Base-by-base conservation (phyloP, 306 rosid genomes). In the Psophocarpus tetragonolobus region DNA sequence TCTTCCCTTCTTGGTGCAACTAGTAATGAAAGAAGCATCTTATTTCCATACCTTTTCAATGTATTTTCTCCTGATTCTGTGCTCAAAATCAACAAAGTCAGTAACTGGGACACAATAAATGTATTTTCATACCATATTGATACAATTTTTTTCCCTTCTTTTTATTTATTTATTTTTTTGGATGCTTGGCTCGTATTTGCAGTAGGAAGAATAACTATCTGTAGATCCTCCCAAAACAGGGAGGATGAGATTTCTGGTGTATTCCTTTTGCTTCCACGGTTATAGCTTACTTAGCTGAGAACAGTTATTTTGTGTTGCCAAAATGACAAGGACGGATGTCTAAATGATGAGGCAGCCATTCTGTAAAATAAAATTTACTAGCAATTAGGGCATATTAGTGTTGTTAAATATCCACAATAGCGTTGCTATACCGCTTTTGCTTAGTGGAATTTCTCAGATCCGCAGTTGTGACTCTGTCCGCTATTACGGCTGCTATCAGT, bases 121-220 rank as follows among this genome's bases (percentile, higher is more conserved):
- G 13, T 44, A 5, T 23, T 35, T 75, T 48, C 50, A 64, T 74
- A 38, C 5, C 66, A 54, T 30, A 21, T 56, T 3, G 76, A 32
- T 20, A 12, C 41, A 41, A 29, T 54, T 54, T 5, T 38, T 53
- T 15, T 36, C 21, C 66, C 21, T 76, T 21, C 3, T 2, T 5
- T 50, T 51, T 12, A 24, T 24, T 1, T 24, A 3, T 44, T 56
- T 24, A 11, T 6, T n/a, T 56, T 56, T 56, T 29, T 33, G 24
- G 26, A 65, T 56, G 32, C 80, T 51, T 73, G 30, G 75, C 63
- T 80, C 65, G 41, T 53, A 72, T 71, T 56, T 57, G 15, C 65
- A 12, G 23, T 50, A 18, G 27, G 68, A 50, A 72, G 68, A 50
- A 72, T 63, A 36, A 70, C 65, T 21, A 27, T 23, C 11, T 11